Evolutionary conservation across 2,329 filamentous ascomycete genomes (phyloP).

Genomic region (Helminthosporium solani): DNA sequence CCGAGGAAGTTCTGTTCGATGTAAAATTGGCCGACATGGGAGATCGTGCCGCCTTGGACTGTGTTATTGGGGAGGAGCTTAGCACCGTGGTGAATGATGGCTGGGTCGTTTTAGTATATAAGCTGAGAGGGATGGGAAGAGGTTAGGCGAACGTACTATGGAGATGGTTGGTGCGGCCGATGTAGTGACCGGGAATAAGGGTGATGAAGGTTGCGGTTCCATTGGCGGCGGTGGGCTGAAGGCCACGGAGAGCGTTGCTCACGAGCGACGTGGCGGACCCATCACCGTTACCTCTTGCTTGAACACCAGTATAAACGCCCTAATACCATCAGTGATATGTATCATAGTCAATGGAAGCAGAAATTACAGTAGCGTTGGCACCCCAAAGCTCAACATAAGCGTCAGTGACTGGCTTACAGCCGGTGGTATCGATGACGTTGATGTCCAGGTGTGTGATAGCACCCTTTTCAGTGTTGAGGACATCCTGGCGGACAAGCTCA

Average conservation of each 20-base stretch:
- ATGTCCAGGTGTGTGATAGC: conserved; percentile 54
- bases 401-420: conserved; percentile 53
- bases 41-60: conserved; percentile 52
- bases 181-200: conserved; percentile 48
- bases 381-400: conserved; percentile 56
- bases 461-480: conserved; percentile 53
- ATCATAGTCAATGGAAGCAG: background rate
- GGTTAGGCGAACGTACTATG: conserved; percentile 24
- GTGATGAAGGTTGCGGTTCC: conserved; percentile 54
- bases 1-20: conserved; percentile 61
- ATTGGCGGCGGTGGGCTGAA: conserved; percentile 49
- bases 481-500: conserved; percentile 52
- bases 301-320: conserved; percentile 53
- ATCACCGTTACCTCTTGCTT: conserved; percentile 38
- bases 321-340: conserved; percentile 10
- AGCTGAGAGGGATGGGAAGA: background rate
- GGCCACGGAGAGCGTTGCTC: conserved; percentile 50
- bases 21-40: conserved; percentile 66
- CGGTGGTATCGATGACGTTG: conserved; percentile 56
- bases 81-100: conserved; percentile 41
- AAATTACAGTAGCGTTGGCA: conserved; percentile 24
- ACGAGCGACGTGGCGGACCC: conserved; percentile 25
- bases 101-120: conserved; percentile 10
- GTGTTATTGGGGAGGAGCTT: conserved; percentile 53
- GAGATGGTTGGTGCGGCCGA: conserved; percentile 34